Evolutionary conservation across 768 basidiomycete genomes (phyloP).

Genomic region (Podaxis pistillaris): DNA sequence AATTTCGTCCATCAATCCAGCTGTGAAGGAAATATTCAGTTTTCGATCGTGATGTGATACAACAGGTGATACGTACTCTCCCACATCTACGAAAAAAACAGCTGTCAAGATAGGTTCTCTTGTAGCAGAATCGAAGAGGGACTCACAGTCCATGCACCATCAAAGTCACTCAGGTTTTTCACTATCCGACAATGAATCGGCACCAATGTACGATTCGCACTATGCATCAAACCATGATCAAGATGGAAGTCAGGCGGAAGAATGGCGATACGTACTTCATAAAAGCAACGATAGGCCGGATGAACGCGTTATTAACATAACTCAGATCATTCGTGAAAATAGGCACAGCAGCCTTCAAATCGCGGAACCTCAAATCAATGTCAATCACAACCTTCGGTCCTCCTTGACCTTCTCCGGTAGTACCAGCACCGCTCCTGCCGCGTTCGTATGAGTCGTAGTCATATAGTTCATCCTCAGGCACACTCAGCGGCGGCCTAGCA

Average conservation of each 20-base stretch:
- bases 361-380: conserved; percentile 91
- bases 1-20: conserved; percentile 90
- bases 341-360: conserved; percentile 93
- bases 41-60: conserved; percentile 3
- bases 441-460: conserved; percentile 21
- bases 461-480: conserved; percentile 36
- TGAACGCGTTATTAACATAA: conserved; percentile 89
- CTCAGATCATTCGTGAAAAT: conserved; percentile 87
- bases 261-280: conserved; percentile 72
- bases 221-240: conserved; percentile 30
- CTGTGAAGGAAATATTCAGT: conserved; percentile 38
- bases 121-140: neutral
- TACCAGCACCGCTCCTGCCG: conserved; percentile 17
- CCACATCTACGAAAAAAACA: conserved; percentile 66
- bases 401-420: conserved; percentile 16
- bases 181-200: conserved; percentile 91
- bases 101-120: neutral
- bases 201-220: conserved; percentile 89
- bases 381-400: conserved; percentile 69
- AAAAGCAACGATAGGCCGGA: conserved; percentile 95
- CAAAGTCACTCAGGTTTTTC: conserved; percentile 83
- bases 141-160: conserved; percentile 94
- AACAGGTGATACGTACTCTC: conserved; percentile 62
- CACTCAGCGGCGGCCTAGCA: conserved; percentile 77
- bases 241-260: neutral